These are phyloP conservation scores for Ormosia emarginata DNA, from an alignment of 306 rosid genomes.

Conservation along the genomic window DNA sequence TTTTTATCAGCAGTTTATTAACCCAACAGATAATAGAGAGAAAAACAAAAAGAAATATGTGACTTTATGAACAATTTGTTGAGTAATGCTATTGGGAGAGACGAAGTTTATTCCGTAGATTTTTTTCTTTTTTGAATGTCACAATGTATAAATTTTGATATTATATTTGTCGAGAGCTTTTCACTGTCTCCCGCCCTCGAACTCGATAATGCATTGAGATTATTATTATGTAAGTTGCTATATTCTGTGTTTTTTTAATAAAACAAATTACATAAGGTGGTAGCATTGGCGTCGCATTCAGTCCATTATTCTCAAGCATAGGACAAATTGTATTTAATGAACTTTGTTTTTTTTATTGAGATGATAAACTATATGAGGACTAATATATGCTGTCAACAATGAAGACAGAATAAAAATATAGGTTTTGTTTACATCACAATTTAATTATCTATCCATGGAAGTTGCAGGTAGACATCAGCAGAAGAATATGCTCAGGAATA, in stretches of 20 bases:
- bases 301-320: too few species aligned
- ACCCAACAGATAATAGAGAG: neutral
- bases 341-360: neutral
- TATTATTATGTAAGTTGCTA: neutral
- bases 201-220: neutral
- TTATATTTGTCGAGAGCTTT: neutral
- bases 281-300: too few species aligned
- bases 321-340: neutral
- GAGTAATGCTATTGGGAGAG: neutral
- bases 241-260: too few species aligned
- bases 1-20: too few species aligned
- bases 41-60: neutral
- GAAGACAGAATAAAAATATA: too few species aligned
- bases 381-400: too few species aligned
- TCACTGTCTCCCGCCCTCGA: neutral
- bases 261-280: too few species aligned
- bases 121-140: neutral
- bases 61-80: neutral
- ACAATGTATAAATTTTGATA: too few species aligned
- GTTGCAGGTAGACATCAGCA: too few species aligned
- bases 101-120: neutral
- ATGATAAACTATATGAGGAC: neutral
- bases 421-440: too few species aligned
- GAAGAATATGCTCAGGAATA: too few species aligned
- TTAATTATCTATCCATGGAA: too few species aligned